Percentiles rank a stretch among this genome's conserved stretches.
Conservation (phyloP, 345 rosid genomes). For the Mercurialis annua region DNA sequence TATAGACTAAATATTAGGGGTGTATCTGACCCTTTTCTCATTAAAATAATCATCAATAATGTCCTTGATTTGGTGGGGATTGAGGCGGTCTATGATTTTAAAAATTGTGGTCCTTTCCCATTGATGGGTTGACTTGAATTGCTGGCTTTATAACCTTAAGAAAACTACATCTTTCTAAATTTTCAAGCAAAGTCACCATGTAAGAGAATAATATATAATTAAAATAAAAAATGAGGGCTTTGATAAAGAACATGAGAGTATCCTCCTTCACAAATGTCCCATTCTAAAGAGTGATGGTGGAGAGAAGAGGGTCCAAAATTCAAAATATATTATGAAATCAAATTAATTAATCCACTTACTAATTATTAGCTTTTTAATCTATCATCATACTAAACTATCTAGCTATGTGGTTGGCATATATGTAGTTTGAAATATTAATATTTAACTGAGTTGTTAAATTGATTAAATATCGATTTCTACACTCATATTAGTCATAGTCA, state of each 20-base stretch:
- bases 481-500: no score
- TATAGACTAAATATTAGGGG: no score
- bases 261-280: conserved; percentile 10
- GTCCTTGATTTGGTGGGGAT: no score
- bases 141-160: background rate
- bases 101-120: background rate
- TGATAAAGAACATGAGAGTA: background rate
- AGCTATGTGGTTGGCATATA: background rate
- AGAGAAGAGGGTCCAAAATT: conserved; percentile 6
- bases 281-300: conserved; percentile 1
- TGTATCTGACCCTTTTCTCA: no score
- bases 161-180: background rate
- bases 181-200: background rate
- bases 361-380: background rate
- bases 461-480: no score
- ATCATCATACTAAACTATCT: background rate
- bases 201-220: no score
- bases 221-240: background rate
- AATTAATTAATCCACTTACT: background rate
- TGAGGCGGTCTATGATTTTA: no score
- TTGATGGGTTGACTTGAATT: conserved; percentile 4
- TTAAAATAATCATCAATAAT: no score
- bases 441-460: background rate
- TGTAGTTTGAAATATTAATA: background rate
- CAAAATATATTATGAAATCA: background rate